phyloP scores from a whole-genome alignment of 2,329 filamentous ascomycete genomes.

The Didymella segeticola region DNA sequence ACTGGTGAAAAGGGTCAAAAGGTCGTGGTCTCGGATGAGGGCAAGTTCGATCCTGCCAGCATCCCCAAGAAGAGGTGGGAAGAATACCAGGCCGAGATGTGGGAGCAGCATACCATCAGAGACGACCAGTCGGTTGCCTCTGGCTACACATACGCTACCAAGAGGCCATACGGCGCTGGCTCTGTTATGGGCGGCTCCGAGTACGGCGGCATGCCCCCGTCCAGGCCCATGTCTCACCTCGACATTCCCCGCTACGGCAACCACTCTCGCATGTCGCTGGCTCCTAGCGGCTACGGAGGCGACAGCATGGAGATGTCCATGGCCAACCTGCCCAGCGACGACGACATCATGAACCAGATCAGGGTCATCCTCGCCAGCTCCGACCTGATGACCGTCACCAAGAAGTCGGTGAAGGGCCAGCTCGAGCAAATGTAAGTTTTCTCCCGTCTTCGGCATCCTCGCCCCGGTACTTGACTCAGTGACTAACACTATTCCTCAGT shows the following conservation, averaged over 20 bases:
- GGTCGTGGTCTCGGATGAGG: conserved; percentile 92
- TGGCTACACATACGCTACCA: conserved; percentile 94
- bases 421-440: conserved; percentile 72
- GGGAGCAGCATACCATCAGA: conserved; percentile 88
- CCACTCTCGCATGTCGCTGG: conserved; percentile 60
- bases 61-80: conserved; percentile 99
- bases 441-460: too few species aligned
- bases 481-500: conserved; percentile 34
- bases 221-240: conserved; percentile 65
- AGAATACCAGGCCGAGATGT: conserved; percentile 96
- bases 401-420: conserved; percentile 96
- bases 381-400: conserved; percentile 96
- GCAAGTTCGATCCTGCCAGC: conserved; percentile 91
- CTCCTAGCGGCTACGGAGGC: conserved; percentile 60
- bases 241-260: conserved; percentile 60
- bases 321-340: conserved; percentile 82
- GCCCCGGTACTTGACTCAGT: not conserved
- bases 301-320: conserved; percentile 72
- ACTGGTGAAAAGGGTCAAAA: conserved; percentile 93
- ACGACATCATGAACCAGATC: conserved; percentile 90
- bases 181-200: conserved; percentile 58
- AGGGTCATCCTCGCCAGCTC: conserved; percentile 89
- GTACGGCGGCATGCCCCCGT: conserved; percentile 65
- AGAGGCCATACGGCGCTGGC: conserved; percentile 63
- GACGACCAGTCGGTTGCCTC: conserved; percentile 87